Evolutionary conservation across 1,139 yeast genomes (phyloP).

Genomic region (Geotrichum bryndzae): DNA sequence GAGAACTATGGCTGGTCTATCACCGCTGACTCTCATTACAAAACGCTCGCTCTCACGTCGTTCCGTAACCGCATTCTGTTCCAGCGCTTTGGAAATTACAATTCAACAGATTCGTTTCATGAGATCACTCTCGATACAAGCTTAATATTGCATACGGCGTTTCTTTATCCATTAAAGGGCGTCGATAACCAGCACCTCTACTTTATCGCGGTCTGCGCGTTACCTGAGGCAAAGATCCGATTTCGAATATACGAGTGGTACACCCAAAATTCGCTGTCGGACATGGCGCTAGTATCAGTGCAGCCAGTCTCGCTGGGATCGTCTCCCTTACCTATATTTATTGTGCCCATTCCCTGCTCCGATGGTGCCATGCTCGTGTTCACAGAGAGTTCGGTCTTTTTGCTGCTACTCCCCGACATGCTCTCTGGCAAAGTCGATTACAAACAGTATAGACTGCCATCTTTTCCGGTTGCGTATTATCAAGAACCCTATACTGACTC

Average conservation of each 20-base stretch:
- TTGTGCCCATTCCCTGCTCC: constrained; percentile 5
- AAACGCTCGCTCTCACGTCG: constrained; percentile 6
- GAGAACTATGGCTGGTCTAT: constrained; percentile 7
- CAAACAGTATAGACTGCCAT: neutral
- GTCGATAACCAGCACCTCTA: neutral
- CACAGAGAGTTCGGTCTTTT: neutral
- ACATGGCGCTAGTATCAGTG: neutral
- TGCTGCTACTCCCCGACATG: constrained; percentile 5
- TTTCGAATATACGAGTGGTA: neutral
- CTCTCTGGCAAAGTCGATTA: constrained; percentile 5
- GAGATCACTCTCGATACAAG: neutral
- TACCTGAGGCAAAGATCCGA: neutral
- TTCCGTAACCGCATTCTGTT: constrained; percentile 4
- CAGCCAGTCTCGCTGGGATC: neutral
- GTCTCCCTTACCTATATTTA: neutral
- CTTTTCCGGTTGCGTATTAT: constrained; percentile 6
- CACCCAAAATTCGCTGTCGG: neutral
- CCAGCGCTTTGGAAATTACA: neutral
- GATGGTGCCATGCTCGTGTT: constrained; percentile 3
- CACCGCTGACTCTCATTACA: neutral
- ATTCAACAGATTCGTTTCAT: constrained; percentile 1
- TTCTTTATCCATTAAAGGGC: constrained; percentile 7
- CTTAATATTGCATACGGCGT: constrained; percentile 1
- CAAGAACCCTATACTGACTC: constrained; percentile 5
- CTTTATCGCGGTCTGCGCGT: neutral